Evolutionary conservation across 495 filamentous ascomycete genomes (phyloP).

Genomic region (Trichocladium uniseriatum): DNA sequence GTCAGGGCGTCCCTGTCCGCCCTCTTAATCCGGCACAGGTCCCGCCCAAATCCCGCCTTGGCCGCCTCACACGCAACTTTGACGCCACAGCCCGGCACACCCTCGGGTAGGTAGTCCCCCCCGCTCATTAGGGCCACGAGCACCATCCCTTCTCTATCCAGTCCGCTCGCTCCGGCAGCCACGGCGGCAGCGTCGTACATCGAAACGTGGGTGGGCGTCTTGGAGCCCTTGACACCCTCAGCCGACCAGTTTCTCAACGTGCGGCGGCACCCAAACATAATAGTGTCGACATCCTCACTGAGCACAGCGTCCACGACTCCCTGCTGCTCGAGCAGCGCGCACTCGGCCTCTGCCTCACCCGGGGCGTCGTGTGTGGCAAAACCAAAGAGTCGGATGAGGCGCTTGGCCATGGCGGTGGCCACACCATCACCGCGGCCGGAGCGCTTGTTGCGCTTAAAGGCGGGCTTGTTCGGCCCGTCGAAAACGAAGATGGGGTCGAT

Average conservation of each 20-base stretch:
- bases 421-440: constrained; percentile 41
- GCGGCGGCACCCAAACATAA: constrained; percentile 87
- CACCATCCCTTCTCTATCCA: constrained; percentile 86
- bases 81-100: constrained; percentile 77
- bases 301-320: constrained; percentile 91
- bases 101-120: constrained; percentile 87
- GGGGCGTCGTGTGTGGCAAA: constrained; percentile 81
- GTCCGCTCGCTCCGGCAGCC: constrained; percentile 43
- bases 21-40: constrained; percentile 53
- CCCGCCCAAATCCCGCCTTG: constrained; percentile 73
- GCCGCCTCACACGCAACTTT: constrained; percentile 86
- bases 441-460: constrained; percentile 77
- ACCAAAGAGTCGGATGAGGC: constrained; percentile 73
- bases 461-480: constrained; percentile 82
- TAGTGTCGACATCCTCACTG: constrained; percentile 93
- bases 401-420: constrained; percentile 57
- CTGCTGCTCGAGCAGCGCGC: constrained; percentile 71
- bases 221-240: constrained; percentile 51
- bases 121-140: constrained; percentile 92
- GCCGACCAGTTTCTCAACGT: constrained; percentile 79
- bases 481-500: constrained; percentile 93
- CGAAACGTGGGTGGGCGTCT: constrained; percentile 77
- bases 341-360: constrained; percentile 95
- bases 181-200: constrained; percentile 52
- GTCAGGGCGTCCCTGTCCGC: constrained; percentile 44